Percentiles rank a stretch among this genome's conserved stretches.
Evolutionary conservation across 139 green algal species (phyloP).

Genomic region (Gonium pectorale): DNA sequence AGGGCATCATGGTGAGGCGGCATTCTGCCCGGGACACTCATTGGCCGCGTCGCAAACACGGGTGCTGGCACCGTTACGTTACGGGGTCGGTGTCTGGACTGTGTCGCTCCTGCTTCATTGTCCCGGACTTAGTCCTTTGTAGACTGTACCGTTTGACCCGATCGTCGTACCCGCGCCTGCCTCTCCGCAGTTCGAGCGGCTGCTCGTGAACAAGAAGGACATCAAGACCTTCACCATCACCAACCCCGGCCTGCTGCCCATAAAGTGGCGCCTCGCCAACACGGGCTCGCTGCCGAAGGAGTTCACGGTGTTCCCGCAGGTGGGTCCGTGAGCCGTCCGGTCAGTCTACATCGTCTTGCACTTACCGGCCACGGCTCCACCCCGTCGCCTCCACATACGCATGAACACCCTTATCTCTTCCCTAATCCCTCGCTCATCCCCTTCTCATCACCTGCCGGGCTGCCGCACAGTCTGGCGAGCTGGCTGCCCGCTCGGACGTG

Average conservation of each 20-base stretch:
- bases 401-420: too few relatives aligned
- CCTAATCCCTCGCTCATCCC: too few relatives aligned
- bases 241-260: slow-evolving; percentile 79
- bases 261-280: slow-evolving; percentile 79
- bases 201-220: slow-evolving; percentile 76
- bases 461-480: slow-evolving; percentile 62
- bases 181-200: slow-evolving; percentile 69
- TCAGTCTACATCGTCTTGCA: too few relatives aligned
- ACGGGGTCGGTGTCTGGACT: too few relatives aligned
- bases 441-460: too few relatives aligned
- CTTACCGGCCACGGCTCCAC: too few relatives aligned
- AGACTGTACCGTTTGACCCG: not conserved
- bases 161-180: not conserved
- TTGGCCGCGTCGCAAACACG: too few relatives aligned
- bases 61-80: too few relatives aligned
- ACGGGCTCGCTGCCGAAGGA: slow-evolving; percentile 67
- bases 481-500: slow-evolving; percentile 61
- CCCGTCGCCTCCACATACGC: too few relatives aligned
- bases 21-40: too few relatives aligned
- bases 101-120: too few relatives aligned
- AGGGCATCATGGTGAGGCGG: slow-evolving; percentile 59
- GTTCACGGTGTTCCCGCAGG: slow-evolving; percentile 59
- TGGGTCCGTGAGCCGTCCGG: not conserved
- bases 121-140: too few relatives aligned
- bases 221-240: slow-evolving; percentile 68